Evolutionary conservation across 2,329 filamentous ascomycete genomes (phyloP).

Genomic region (Neonectria coccinea): DNA sequence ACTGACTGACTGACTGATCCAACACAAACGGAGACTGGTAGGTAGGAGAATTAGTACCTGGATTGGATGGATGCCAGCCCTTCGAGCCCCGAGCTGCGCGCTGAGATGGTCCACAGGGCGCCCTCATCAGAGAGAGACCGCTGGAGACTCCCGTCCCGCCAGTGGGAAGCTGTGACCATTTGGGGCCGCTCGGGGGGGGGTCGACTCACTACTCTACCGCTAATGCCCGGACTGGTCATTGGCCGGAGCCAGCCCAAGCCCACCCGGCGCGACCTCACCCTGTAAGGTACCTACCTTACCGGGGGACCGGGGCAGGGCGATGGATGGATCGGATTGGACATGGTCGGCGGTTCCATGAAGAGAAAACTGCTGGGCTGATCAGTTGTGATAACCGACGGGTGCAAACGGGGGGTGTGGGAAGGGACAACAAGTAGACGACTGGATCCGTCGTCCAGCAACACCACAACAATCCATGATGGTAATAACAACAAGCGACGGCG

Average conservation of each 20-base stretch:
- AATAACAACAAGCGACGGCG: constrained; percentile 6
- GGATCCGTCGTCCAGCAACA: neutral
- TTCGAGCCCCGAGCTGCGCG: constrained; percentile 8
- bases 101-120: constrained; percentile 9
- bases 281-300: constrained; percentile 3
- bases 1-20: neutral
- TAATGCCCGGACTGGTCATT: constrained; percentile 21
- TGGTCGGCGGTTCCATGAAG: constrained; percentile 21
- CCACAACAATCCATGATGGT: neutral
- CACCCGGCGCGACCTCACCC: neutral
- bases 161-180: constrained; percentile 25
- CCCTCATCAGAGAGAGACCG: neutral
- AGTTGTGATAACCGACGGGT: constrained; percentile 12
- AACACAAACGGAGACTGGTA: neutral
- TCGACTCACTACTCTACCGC: neutral
- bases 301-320: constrained; percentile 1
- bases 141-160: constrained; percentile 27
- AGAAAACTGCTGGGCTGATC: constrained; percentile 5
- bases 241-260: constrained; percentile 10
- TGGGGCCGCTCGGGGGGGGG: constrained; percentile 8
- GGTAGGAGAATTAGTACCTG: neutral
- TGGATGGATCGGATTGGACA: constrained; percentile 22
- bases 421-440: neutral
- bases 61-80: neutral
- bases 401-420: neutral